These are phyloP conservation scores for Euphrasia confusa DNA, from an alignment of 257 asterid species.

Conservation along the genomic window DNA sequence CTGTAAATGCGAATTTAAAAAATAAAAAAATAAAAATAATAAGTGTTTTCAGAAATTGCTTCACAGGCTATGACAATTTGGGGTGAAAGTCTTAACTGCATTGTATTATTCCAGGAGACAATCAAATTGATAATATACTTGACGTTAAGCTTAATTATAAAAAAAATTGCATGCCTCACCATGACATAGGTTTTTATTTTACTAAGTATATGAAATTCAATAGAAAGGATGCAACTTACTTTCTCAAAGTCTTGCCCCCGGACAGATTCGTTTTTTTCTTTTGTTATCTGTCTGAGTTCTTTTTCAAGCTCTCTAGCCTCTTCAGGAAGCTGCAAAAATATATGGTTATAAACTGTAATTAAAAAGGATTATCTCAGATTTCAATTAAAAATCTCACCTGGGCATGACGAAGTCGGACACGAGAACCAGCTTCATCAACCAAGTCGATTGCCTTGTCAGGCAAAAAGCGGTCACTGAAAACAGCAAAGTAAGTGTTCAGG, in stretches of 20 bases:
- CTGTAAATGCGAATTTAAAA: no score
- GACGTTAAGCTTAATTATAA: neutral
- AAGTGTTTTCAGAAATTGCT: no score
- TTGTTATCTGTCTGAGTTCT: conserved; percentile 77
- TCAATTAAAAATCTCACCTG: conserved; percentile 39
- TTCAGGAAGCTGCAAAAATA: conserved; percentile 60
- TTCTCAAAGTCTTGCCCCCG: conserved; percentile 81
- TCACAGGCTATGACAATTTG: no score
- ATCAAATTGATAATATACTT: neutral
- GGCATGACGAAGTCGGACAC: conserved; percentile 86
- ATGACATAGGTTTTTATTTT: neutral
- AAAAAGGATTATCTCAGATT: conserved; percentile 1
- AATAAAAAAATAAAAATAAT: no score
- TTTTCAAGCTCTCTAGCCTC: conserved; percentile 85
- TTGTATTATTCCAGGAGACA: no score
- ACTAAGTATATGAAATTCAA: neutral
- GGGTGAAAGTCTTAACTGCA: no score
- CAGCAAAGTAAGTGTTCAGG: conserved; percentile 3
- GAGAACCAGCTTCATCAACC: conserved; percentile 87
- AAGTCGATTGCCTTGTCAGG: conserved; percentile 88
- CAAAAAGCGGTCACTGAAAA: conserved; percentile 75
- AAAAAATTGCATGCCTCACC: neutral
- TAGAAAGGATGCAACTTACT: conserved; percentile 30
- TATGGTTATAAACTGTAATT: conserved; percentile 7
- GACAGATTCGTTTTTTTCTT: conserved; percentile 80